Base-by-base conservation (phyloP, 2,329 filamentous ascomycete species). In the Leptographium wingfieldii region DNA sequence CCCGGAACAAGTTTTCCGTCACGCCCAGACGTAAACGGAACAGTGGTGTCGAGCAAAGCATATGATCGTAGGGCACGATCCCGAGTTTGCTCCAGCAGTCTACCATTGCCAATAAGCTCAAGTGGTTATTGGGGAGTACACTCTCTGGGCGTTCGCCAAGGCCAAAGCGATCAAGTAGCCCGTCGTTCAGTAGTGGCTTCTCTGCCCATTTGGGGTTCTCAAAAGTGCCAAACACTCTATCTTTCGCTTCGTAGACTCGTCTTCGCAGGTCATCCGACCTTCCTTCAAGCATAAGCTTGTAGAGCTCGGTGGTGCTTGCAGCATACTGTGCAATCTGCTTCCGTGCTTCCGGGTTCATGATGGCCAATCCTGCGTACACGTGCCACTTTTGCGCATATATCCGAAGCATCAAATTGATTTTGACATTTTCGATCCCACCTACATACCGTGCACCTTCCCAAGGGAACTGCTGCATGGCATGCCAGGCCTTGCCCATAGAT, bases 321-420 rank as follows among this genome's bases (percentile, higher is more conserved):
- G 94, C 92, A 72, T 97, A 99, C 76, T 97, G 92, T 60, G 87
- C 83, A 68, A 99, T 97, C 74, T 99, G 94, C 72, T 87, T 81
- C 71, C 88, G 88, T 3, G 94, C 94, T 61, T 91, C 87, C 0
- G 94, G 94, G 71, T 99, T 99, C 61, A 99, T 81, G 69, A 99
- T 99, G 12, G 95, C 94, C 10, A 99, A 85, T 0, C 94, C 94
- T 25, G 94, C 94, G 72, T 99, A 99, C 61, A 99, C 94, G 76
- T 99, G 95, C 95, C 95, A 99, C 73, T 97, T 99, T 73, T 96
- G 95, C 62, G 87, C 86, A 76, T 97, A 99, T 75, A 99, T 97
- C 67, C 94, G 91, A 65, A 99, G 78, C 66, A 91, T 97, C 66
- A 97, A 85, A 75, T 99, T 99, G 77, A 97, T 96, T 76, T 99